Base-by-base conservation (phyloP, 306 rosid species). In the Lupinus albus region DNA sequence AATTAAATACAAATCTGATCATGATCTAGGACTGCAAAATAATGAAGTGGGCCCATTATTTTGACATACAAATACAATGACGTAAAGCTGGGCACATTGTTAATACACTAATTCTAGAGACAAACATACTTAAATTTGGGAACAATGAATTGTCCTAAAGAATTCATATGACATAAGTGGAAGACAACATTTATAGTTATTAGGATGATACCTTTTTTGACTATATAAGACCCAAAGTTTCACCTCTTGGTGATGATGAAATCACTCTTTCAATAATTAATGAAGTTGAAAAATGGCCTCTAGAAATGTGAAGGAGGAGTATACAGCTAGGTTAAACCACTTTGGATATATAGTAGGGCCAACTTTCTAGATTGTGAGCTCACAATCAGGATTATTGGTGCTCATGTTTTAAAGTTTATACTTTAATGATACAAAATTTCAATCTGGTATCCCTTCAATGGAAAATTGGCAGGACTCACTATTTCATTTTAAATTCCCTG, bases 201-300 rank as follows among this genome's bases (percentile, higher is more conserved):
- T 46, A 15, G 7, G 62, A 66, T 54, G 32, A 75, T 71, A 74
- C 63, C 58, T 25, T 62, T 49, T 30, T 2, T 46, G 8, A 46
- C 68, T 60, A 53, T 4, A 50, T 63, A 65, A 64, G 63, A 58
- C 17, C 38, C 16, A 54, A 59, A 70, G 30, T 30, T 66, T 62
- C 57, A 38, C 65, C 76, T 69, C 67, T 75, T 66, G 71, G 68
- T 61, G 64, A 21, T 72, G 57, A 71, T 64, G 73, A 33, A 35
- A 63, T 64, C 6, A 39, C 33, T 70, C 48, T 75, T 39, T 32
- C 5, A 55, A 47, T 59, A 67, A 32, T 49, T 59, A 67, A 32
- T 49, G 59, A 45, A 33, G 54, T 35, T 64, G 56, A 70, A 67
- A 56, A 55, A 59, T 67, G 72, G 42, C 17, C 54, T 65, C 52